phyloP scores from a whole-genome alignment of 495 filamentous ascomycete genomes.

The Neurospora discreta region DNA sequence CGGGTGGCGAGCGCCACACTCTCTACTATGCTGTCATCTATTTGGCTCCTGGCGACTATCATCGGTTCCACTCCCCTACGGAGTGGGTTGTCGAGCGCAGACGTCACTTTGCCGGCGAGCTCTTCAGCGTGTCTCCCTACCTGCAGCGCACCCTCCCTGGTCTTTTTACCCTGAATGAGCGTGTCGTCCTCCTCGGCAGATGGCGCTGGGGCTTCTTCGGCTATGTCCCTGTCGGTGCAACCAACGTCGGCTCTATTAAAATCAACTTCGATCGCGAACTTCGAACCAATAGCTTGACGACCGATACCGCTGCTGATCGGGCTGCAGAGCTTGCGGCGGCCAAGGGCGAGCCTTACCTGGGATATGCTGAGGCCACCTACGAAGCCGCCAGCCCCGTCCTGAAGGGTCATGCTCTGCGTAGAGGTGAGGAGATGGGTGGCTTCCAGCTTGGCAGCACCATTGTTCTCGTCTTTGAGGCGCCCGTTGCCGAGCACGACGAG shows the following conservation, averaged over 20 bases:
- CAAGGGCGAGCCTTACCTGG: constrained; percentile 68
- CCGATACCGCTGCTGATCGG: constrained; percentile 76
- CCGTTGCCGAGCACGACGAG: constrained; percentile 52
- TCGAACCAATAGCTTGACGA: constrained; percentile 80
- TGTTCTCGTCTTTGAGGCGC: constrained; percentile 94
- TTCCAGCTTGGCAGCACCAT: constrained; percentile 95
- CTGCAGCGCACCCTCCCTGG: constrained; percentile 83
- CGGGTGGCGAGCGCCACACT: constrained; percentile 45
- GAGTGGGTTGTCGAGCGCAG: constrained; percentile 88
- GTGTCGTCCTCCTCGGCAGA: constrained; percentile 82
- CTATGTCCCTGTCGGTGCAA: constrained; percentile 90
- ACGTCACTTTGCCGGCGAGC: constrained; percentile 90
- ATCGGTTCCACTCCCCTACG: constrained; percentile 91
- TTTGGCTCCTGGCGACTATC: constrained; percentile 96
- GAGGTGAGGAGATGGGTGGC: constrained; percentile 95
- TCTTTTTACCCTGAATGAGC: constrained; percentile 92
- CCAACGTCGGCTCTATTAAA: constrained; percentile 96
- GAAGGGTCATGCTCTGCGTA: constrained; percentile 67
- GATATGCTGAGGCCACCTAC: constrained; percentile 88
- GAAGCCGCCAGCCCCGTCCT: constrained; percentile 63
- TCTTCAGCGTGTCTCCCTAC: constrained; percentile 91
- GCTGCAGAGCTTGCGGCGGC: constrained; percentile 67
- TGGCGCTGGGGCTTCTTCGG: constrained; percentile 98
- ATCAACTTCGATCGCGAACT: constrained; percentile 96
- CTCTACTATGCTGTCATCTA: constrained; percentile 95